These are phyloP conservation scores for Flaveria robusta DNA, from an alignment of 129 eudicot species.

Conservation along the genomic window DNA sequence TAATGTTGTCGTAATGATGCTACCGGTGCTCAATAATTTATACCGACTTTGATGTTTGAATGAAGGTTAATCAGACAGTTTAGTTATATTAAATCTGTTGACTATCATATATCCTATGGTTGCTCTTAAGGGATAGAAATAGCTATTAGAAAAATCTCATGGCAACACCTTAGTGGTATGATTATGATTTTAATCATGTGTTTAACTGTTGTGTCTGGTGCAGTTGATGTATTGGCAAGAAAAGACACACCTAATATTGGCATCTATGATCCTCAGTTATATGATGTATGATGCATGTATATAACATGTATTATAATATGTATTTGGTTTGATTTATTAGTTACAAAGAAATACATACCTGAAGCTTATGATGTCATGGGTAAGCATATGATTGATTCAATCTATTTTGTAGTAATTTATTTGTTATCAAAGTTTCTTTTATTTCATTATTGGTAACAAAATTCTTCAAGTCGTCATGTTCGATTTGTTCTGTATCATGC, in stretches of 20 bases:
- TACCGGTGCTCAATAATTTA: too few relatives aligned
- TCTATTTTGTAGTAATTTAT: too few relatives aligned
- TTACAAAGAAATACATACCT: not conserved
- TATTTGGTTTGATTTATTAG: not conserved
- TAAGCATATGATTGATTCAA: not conserved
- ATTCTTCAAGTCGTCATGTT: slow-evolving; percentile 60
- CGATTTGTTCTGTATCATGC: slow-evolving; percentile 93
- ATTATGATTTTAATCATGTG: not conserved
- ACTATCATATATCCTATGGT: too few relatives aligned
- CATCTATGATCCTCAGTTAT: slow-evolving; percentile 65
- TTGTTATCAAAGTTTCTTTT: not conserved
- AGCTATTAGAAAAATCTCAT: too few relatives aligned
- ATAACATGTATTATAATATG: too few relatives aligned
- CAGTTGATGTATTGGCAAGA: slow-evolving; percentile 81
- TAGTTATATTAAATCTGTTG: too few relatives aligned
- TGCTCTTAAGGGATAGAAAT: too few relatives aligned
- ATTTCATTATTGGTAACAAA: not conserved
- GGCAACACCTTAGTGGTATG: too few relatives aligned
- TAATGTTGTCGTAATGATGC: too few relatives aligned
- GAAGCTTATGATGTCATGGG: not conserved
- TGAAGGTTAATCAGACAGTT: too few relatives aligned
- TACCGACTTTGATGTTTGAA: too few relatives aligned
- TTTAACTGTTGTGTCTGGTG: slow-evolving; percentile 25
- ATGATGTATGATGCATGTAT: slow-evolving; percentile 38
- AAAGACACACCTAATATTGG: slow-evolving; percentile 73